phyloP scores from a whole-genome alignment of 108 stramenopile genomes.

The Nannochloropsis salina region DNA sequence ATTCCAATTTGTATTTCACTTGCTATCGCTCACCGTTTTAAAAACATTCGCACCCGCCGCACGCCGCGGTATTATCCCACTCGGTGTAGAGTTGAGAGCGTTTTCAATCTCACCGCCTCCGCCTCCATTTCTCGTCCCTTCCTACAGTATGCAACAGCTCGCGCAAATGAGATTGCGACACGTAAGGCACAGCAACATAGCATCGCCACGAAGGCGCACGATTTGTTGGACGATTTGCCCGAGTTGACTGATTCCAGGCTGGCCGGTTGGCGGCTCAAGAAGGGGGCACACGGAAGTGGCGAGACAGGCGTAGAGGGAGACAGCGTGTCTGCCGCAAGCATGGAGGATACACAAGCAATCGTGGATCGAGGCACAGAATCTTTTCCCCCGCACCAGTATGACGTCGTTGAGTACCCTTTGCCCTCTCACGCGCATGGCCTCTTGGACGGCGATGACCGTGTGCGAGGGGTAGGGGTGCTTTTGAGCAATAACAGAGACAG shows the following conservation, averaged over 20 bases:
- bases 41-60: no score
- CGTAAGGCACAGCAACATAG: constrained; percentile 4
- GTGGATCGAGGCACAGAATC: background rate
- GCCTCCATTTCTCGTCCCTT: no score
- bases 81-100: no score
- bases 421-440: background rate
- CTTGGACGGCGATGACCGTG: background rate
- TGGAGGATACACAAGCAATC: background rate
- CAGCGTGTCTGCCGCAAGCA: background rate
- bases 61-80: no score
- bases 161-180: background rate
- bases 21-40: no score
- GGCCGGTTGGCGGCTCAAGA: background rate
- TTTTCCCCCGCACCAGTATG: background rate
- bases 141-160: background rate
- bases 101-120: no score
- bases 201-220: constrained; percentile 9
- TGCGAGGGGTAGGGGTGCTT: constrained; percentile 7
- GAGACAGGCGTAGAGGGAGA: background rate
- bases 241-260: background rate
- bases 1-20: no score
- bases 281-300: background rate
- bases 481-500: constrained; percentile 10
- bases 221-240: background rate
- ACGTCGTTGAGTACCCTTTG: background rate